These are phyloP conservation scores for Phylloboletellus chloephorus DNA, from an alignment of 1,284 basidiomycete genomes.

Conservation along the genomic window DNA sequence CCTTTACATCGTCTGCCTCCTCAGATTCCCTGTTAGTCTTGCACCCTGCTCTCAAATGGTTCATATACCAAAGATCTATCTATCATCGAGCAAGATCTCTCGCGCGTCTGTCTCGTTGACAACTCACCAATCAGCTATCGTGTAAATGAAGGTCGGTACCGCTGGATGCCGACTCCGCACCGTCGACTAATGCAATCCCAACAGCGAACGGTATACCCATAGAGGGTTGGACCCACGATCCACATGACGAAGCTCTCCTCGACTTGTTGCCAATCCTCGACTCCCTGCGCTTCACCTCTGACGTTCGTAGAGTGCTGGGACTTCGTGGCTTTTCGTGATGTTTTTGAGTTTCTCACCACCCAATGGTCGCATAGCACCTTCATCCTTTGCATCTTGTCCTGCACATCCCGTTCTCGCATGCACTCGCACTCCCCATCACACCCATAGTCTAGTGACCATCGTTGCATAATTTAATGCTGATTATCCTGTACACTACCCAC, in stretches of 20 bases:
- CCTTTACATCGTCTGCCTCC: constrained; percentile 1
- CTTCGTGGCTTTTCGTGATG: constrained; percentile 56
- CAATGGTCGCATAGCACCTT: constrained; percentile 19
- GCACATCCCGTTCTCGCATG: constrained; percentile 24
- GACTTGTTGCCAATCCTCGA: constrained; percentile 95
- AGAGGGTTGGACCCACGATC: constrained; percentile 98
- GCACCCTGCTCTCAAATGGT: constrained; percentile 86
- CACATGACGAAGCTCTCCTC: constrained; percentile 92
- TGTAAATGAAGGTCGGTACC: constrained; percentile 79
- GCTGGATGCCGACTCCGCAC: not conserved
- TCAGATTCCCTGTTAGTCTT: constrained; percentile 53
- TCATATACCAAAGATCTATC: constrained; percentile 93
- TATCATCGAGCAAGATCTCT: constrained; percentile 83
- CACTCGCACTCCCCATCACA: constrained; percentile 25
- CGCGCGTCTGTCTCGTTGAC: constrained; percentile 90
- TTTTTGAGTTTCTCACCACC: constrained; percentile 8
- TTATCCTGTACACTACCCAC: constrained; percentile 34
- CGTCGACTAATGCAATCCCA: constrained; percentile 10
- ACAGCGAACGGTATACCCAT: constrained; percentile 96
- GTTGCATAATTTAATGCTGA: constrained; percentile 37
- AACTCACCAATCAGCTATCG: constrained; percentile 94
- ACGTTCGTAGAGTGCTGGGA: constrained; percentile 90
- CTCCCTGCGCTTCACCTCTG: constrained; percentile 90
- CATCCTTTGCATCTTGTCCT: constrained; percentile 25
- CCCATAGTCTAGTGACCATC: constrained; percentile 29